Base-by-base conservation (phyloP, 2,329 filamentous ascomycete species). In the Paraphoma sp. region DNA sequence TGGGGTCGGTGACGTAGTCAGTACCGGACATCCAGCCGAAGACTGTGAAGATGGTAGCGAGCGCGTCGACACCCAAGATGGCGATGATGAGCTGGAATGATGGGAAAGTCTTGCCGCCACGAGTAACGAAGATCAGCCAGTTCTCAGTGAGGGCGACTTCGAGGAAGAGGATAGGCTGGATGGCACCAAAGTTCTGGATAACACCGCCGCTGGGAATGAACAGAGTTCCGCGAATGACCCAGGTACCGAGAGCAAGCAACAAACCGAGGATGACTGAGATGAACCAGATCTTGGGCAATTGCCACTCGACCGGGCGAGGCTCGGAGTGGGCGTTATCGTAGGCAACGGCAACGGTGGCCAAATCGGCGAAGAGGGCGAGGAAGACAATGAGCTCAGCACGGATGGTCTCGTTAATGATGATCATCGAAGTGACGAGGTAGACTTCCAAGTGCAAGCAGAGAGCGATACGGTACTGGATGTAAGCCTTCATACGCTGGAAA, bases 251-350 rank as follows among this genome's bases (percentile, higher is more conserved):
- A 53, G 89, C 89, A 42, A 92, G 87, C 44, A 91, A 79, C 33
- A 85, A 64, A 76, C 89, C 89, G 48, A 92, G 84, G 57, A 89
- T 80, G 64, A 89, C 81, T 60, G 85, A 88, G 70, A 92, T 91
- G 64, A 92, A 84, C 89, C 89, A 92, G 74, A 92, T 92, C 84
- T 92, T 92, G 63, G 89, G 89, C 63, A 92, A 76, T 79, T 92
- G 89, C 89, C 89, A 92, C 77, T 92, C 89, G 69, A 92, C 89
- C 12, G 89, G 89, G 40, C 89, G 87, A 58, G 83, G 83, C 73
- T 92, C 89, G 69, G 87, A 91, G 80, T 91, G 87, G 45, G 89
- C 89, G 75, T 92, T 91, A 74, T 92, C 89, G 80, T 92, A 92
- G 47, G 89, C 89, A 55, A 92, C 87, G 57, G 89, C 89, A 64